These are phyloP conservation scores for Collybia nuda DNA, from an alignment of 768 basidiomycete genomes.

Conservation along the genomic window DNA sequence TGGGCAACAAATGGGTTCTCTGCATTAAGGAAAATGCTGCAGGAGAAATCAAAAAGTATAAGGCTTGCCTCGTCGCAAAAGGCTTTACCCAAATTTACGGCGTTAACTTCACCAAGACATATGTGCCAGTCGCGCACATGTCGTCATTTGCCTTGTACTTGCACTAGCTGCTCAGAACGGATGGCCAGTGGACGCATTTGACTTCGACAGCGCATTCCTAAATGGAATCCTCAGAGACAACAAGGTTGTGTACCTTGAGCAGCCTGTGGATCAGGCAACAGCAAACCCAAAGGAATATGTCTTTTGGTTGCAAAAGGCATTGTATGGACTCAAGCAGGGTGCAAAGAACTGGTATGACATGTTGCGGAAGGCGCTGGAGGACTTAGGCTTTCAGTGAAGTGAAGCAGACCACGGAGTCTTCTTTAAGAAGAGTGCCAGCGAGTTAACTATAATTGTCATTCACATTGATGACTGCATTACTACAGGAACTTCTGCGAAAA, in stretches of 20 bases:
- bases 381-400: conserved; percentile 15
- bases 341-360: conserved; percentile 26
- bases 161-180: conserved; percentile 17
- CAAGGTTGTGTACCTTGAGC: conserved; percentile 23
- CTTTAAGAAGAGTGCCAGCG: neutral
- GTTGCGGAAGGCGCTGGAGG: conserved; percentile 17
- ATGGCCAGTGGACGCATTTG: conserved; percentile 14
- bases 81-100: conserved; percentile 33
- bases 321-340: conserved; percentile 33
- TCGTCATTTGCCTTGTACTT: conserved; percentile 18
- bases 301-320: conserved; percentile 14
- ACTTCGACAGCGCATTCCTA: conserved; percentile 21
- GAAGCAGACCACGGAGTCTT: conserved; percentile 24
- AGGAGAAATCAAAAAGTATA: conserved; percentile 21
- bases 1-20: conserved; percentile 13
- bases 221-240: conserved; percentile 17
- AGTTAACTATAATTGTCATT: neutral
- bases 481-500: neutral
- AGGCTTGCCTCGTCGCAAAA: conserved; percentile 29
- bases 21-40: conserved; percentile 15
- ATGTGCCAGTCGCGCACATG: conserved; percentile 15
- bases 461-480: conserved; percentile 3
- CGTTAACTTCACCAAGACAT: conserved; percentile 26
- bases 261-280: conserved; percentile 11
- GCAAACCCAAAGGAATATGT: conserved; percentile 4